Base-by-base conservation (phyloP, 2,329 filamentous ascomycete species). In the Monosporascus sp. region DNA sequence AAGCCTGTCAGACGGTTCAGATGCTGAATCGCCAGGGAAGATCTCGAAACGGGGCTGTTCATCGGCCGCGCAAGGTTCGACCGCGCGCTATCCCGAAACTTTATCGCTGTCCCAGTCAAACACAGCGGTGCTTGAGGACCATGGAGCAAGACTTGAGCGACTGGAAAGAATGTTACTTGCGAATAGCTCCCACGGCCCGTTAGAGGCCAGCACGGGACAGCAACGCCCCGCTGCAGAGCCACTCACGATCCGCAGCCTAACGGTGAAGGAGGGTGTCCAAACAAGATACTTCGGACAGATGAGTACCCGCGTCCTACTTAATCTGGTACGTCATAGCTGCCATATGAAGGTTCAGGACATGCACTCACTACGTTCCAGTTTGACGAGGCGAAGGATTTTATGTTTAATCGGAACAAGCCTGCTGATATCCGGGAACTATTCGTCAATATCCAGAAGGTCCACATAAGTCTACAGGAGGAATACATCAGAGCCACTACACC, bases 201-300 rank as follows among this genome's bases (percentile, higher is more conserved):
- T 28, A 18, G 59, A 61, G 49, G 60, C 61, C 28, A 55, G 58
- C 15, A 55, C 49, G 9, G 61, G 55, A 28, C 59, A 59, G 43
- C 65, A 60, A 45, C 64, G 60, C 18, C 62, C 61, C 48, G 62
- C 68, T 46, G 74, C 72, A 1, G 67, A 74, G 6, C 68, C 75
- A 4, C 65, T 72, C 17, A 80, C 77, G 20, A 75, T 81, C 58
- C 71, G 77, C 37, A 75, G 77, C 8, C 60, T 82, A 52, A 76
- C 74, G 3, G 72, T 80, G 50, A 80, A 81, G 53, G 77, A 73
- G 15, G 74, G 72, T 15, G 58, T 73, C 51, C 68, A 74, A 50
- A 80, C 78, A 18, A 72, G 78, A 15, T 78, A 76, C 53, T 79
- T 81, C 57, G 79, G 79, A 0, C 78, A 80, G 58, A 79, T 74